phyloP scores from a whole-genome alignment of 225 moss, liverwort and hornwort genomes.

The Pseudoscleropodium purum region DNA sequence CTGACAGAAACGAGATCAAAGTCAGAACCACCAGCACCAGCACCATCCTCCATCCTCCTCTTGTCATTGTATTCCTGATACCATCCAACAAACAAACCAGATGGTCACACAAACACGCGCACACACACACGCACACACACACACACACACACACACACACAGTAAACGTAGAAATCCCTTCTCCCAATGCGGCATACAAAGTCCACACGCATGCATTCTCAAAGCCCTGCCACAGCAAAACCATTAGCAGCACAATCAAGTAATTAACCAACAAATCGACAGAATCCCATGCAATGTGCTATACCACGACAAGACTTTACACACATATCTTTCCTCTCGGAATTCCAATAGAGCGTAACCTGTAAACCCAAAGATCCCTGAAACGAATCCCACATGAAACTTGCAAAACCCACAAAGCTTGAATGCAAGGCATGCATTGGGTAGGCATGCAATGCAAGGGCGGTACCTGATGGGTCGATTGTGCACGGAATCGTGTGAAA shows the following conservation, averaged over 20 bases:
- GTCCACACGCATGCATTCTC: not conserved
- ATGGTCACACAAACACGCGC: not conserved
- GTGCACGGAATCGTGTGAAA: not conserved
- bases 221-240: not conserved
- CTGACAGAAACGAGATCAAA: not conserved
- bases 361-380: not conserved
- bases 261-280: not conserved
- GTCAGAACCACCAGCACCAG: not conserved
- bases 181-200: not conserved
- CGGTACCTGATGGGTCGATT: not conserved
- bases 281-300: not conserved
- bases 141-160: not conserved
- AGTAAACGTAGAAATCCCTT: not conserved
- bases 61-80: not conserved
- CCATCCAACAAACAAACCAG: not conserved
- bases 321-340: not conserved
- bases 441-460: not conserved
- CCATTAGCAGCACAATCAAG: not conserved
- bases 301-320: not conserved
- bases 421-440: not conserved
- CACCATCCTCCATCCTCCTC: constrained; percentile 12
- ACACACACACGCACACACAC: not conserved
- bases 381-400: not conserved
- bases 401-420: not conserved
- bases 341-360: not conserved